Conservation (phyloP, 345 rosid species). For the Linum usitatissimum region DNA sequence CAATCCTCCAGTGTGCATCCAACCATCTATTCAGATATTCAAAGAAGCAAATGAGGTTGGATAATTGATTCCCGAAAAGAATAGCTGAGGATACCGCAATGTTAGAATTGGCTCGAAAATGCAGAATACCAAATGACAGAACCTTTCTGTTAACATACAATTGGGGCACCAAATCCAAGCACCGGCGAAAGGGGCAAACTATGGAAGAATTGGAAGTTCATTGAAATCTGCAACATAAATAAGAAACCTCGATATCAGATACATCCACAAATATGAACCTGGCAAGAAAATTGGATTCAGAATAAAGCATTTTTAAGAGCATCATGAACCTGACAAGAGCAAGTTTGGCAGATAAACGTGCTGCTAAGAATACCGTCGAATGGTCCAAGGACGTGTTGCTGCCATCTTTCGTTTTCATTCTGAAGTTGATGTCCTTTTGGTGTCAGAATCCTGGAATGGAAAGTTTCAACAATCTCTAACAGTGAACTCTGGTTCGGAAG, state of each 20-base stretch:
- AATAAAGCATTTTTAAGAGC: constrained; percentile 1
- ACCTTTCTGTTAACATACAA: constrained; percentile 63
- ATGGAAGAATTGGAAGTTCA: constrained; percentile 80
- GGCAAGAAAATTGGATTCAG: background rate
- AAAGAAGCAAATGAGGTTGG: background rate
- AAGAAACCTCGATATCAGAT: background rate
- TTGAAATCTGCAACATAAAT: constrained; percentile 48
- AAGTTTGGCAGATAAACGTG: constrained; percentile 57
- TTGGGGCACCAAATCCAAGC: constrained; percentile 37
- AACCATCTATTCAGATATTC: constrained; percentile 29
- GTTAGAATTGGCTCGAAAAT: constrained; percentile 3
- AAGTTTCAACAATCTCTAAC: constrained; percentile 30
- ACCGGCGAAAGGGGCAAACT: constrained; percentile 62
- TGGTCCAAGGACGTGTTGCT: constrained; percentile 75
- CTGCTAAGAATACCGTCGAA: constrained; percentile 70
- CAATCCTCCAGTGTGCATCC: constrained; percentile 60
- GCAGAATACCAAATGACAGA: constrained; percentile 18
- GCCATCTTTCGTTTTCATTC: constrained; percentile 66
- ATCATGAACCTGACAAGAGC: constrained; percentile 58
- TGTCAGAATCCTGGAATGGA: constrained; percentile 40
- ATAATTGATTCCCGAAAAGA: background rate
- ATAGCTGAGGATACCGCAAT: background rate
- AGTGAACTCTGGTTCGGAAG: constrained; percentile 36
- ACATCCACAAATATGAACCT: no score
- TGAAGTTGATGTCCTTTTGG: constrained; percentile 21